Conservation (phyloP, 768 basidiomycete species). For the Termitomyces eurrhizus region DNA sequence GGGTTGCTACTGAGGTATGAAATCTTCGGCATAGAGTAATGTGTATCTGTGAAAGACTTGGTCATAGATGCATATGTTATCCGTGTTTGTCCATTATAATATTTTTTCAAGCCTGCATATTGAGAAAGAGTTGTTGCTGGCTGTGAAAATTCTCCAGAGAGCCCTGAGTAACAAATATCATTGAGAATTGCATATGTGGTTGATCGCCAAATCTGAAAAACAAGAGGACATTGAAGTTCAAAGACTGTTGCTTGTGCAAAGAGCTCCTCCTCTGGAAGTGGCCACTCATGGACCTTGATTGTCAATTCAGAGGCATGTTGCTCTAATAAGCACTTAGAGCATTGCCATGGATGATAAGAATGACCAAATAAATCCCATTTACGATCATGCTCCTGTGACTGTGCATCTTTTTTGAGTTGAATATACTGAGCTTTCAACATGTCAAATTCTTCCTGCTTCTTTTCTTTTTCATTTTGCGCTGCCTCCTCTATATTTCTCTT, state of each 20-base stretch:
- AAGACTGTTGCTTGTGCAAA: neutral
- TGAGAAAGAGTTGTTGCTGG: neutral
- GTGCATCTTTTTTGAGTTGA: neutral
- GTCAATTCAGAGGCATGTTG: neutral
- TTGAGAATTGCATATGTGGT: neutral
- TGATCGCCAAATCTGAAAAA: neutral
- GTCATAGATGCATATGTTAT: neutral
- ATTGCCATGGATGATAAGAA: neutral
- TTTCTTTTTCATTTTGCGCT: neutral
- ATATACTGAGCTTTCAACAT: neutral
- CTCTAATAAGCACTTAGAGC: neutral
- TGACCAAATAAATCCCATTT: neutral
- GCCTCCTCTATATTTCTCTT: neutral
- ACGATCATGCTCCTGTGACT: neutral
- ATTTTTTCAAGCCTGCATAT: neutral
- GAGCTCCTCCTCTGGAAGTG: neutral
- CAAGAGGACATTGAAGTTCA: neutral
- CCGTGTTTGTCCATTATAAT: neutral
- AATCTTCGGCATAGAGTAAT: conserved; percentile 21
- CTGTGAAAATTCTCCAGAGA: neutral
- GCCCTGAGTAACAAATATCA: neutral
- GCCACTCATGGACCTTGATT: neutral
- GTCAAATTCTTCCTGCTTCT: neutral
- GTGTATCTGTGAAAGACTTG: conserved; percentile 15
- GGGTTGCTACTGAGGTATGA: conserved; percentile 8